These are phyloP conservation scores for Saccharomycopsis sp. DNA, from an alignment of 805 yeast species.

Conservation along the genomic window DNA sequence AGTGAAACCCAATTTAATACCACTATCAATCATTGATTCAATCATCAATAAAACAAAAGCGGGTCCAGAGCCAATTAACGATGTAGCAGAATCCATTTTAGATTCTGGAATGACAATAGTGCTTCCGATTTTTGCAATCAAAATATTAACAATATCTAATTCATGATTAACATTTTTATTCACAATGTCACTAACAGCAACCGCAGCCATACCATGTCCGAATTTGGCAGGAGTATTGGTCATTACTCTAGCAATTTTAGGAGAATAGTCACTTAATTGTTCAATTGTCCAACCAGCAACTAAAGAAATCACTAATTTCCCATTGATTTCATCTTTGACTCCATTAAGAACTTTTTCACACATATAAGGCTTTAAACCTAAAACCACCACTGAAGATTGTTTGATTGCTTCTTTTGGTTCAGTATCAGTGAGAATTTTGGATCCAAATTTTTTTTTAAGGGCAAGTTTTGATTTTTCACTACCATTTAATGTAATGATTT, in stretches of 20 bases:
- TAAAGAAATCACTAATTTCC: constrained; percentile 62
- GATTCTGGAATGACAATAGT: constrained; percentile 67
- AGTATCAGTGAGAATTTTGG: constrained; percentile 35
- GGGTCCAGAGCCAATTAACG: constrained; percentile 93
- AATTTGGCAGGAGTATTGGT: constrained; percentile 94
- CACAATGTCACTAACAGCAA: constrained; percentile 57
- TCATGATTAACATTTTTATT: constrained; percentile 28
- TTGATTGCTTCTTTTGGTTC: constrained; percentile 49
- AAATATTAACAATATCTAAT: constrained; percentile 30
- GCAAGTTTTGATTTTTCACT: constrained; percentile 39
- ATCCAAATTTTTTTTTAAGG: constrained; percentile 40
- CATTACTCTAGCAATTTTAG: constrained; percentile 80
- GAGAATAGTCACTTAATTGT: constrained; percentile 43
- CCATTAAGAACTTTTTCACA: constrained; percentile 49
- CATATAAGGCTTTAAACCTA: constrained; percentile 86
- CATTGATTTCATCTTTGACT: constrained; percentile 36
- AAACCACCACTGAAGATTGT: constrained; percentile 56
- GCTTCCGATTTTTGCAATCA: constrained; percentile 57
- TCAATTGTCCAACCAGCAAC: constrained; percentile 89
- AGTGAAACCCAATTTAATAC: constrained; percentile 89
- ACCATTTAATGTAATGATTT: constrained; percentile 70
- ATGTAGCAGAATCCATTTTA: constrained; percentile 94
- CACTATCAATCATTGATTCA: constrained; percentile 91
- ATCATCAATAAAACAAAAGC: constrained; percentile 84
- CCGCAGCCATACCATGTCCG: constrained; percentile 90